These are phyloP conservation scores for Ambispora gerdemannii DNA, from an alignment of 192 early-diverging fungal genomes.

Conservation along the genomic window DNA sequence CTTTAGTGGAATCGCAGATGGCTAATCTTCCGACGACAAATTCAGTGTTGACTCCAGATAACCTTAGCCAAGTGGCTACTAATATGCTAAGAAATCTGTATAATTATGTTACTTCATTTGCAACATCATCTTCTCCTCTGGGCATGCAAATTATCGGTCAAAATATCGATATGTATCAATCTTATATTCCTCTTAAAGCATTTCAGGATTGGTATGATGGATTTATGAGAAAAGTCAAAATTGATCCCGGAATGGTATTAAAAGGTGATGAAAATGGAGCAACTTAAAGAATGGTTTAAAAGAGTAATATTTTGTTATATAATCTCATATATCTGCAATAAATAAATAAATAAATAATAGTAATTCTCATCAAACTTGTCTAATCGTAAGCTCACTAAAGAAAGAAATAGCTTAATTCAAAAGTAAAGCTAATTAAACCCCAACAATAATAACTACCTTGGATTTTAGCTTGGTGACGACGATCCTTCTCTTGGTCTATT, in stretches of 20 bases:
- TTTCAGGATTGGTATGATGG: constrained; percentile 31
- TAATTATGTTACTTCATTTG: constrained; percentile 75
- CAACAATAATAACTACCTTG: no score
- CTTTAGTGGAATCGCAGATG: constrained; percentile 63
- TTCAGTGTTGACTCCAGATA: constrained; percentile 44
- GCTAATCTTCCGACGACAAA: constrained; percentile 30
- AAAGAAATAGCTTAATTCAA: no score
- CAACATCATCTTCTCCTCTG: constrained; percentile 50
- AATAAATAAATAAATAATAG: no score
- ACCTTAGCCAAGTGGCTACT: constrained; percentile 54
- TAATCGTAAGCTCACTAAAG: no score
- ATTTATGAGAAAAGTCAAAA: constrained; percentile 23
- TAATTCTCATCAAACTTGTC: no score
- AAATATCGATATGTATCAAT: background rate
- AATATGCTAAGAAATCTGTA: constrained; percentile 66
- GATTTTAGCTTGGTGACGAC: no score
- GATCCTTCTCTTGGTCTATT: no score
- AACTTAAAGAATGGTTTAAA: no score
- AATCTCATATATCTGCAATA: no score
- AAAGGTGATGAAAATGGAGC: constrained; percentile 13
- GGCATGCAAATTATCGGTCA: constrained; percentile 36
- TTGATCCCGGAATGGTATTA: constrained; percentile 24
- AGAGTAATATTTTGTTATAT: no score
- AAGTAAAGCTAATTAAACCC: no score
- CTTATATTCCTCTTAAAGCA: constrained; percentile 19